Percentiles rank a stretch among this genome's conserved stretches.
These are phyloP conservation scores for Solanum neorickii DNA, from an alignment of 257 asterid genomes.

Conservation along the genomic window DNA sequence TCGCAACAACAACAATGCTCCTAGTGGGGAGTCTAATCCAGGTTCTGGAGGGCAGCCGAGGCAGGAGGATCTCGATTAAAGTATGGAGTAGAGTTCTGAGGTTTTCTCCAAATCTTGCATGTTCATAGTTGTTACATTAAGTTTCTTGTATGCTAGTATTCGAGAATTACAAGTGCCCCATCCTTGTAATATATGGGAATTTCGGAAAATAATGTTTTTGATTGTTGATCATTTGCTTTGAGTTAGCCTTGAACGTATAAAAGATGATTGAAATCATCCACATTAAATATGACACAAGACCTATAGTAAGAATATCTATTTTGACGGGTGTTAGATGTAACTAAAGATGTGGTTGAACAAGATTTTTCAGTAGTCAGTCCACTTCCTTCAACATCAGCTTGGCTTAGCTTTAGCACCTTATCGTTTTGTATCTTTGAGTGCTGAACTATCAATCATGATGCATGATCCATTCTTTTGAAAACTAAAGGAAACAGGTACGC, in stretches of 20 bases:
- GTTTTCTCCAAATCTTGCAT: background rate
- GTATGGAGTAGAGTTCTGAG: constrained; percentile 8
- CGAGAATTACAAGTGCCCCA: background rate
- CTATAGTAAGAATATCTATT: background rate
- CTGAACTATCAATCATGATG: background rate
- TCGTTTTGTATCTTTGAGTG: background rate
- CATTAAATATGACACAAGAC: background rate
- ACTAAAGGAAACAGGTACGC: background rate
- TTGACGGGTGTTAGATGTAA: background rate
- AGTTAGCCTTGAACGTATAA: background rate
- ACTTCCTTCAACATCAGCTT: background rate
- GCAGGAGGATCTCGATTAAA: constrained; percentile 71
- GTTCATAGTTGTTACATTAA: background rate
- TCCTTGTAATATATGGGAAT: background rate
- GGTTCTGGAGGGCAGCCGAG: constrained; percentile 42
- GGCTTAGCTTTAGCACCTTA: background rate
- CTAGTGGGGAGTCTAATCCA: constrained; percentile 21
- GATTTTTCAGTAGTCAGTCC: background rate
- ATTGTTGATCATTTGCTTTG: background rate
- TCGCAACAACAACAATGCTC: background rate
- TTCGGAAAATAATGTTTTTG: background rate
- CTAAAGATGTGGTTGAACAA: background rate
- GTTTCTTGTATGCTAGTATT: background rate
- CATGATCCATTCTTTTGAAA: background rate
- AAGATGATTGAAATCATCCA: background rate